Evolutionary conservation across 2,329 filamentous ascomycete species (phyloP).

Genomic region (Penicillium sumatraense): DNA sequence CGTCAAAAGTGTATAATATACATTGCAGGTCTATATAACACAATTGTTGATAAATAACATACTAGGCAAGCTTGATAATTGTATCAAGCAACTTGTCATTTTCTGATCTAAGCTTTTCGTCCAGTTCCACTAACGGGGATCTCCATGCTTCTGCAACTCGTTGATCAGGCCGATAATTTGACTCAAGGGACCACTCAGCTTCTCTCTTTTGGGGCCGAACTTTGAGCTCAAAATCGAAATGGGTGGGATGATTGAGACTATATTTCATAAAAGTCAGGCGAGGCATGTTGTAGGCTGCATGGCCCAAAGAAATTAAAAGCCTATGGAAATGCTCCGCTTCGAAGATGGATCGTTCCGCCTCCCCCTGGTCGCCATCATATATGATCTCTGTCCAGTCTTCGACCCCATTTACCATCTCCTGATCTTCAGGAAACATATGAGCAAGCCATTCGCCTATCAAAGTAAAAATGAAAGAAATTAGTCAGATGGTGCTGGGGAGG

Average conservation of each 20-base stretch:
- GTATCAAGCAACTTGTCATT: no score
- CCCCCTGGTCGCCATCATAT: conserved; percentile 8
- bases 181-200: neutral
- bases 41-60: no score
- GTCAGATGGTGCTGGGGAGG: conserved; percentile 3
- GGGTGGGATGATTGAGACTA: neutral
- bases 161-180: neutral
- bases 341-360: neutral
- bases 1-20: no score
- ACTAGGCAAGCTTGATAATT: no score
- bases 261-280: conserved; percentile 3
- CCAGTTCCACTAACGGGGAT: neutral
- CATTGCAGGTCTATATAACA: no score
- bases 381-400: conserved; percentile 5
- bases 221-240: neutral
- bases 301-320: conserved; percentile 3
- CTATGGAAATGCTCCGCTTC: conserved; percentile 6
- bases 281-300: conserved; percentile 3
- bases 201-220: neutral
- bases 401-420: conserved; percentile 1
- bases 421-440: neutral
- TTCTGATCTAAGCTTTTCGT: neutral
- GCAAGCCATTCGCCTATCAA: neutral
- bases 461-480: neutral
- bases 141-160: conserved; percentile 1